phyloP scores from a whole-genome alignment of 306 rosid genomes.

The Betula pendula region DNA sequence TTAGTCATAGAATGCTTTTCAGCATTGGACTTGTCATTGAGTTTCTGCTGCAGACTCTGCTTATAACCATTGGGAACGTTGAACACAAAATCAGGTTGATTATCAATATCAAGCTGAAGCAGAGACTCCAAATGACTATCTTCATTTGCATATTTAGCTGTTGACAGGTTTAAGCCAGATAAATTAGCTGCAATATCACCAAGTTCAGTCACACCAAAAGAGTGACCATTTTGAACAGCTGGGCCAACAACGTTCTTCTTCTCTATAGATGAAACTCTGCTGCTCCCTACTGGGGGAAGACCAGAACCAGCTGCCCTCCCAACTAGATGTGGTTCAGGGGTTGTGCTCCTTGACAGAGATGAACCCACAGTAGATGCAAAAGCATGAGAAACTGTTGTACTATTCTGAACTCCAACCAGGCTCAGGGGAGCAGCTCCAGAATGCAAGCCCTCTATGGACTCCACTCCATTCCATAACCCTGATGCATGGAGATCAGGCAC shows the following conservation, averaged over 20 bases:
- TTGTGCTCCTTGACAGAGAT: slow-evolving; percentile 63
- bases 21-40: slow-evolving; percentile 28
- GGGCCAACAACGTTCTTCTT: slow-evolving; percentile 47
- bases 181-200: slow-evolving; percentile 55
- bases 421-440: slow-evolving; percentile 53
- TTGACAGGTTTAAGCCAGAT: slow-evolving; percentile 65
- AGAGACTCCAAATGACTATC: slow-evolving; percentile 56
- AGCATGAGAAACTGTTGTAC: slow-evolving; percentile 43
- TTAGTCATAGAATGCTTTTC: slow-evolving; percentile 20
- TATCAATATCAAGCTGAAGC: slow-evolving; percentile 54
- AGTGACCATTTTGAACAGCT: slow-evolving; percentile 48
- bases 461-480: slow-evolving; percentile 44
- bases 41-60: slow-evolving; percentile 38
- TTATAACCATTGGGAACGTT: slow-evolving; percentile 40
- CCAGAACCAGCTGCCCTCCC: slow-evolving; percentile 64
- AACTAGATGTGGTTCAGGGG: slow-evolving; percentile 72
- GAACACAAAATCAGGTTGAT: slow-evolving; percentile 49
- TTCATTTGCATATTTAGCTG: slow-evolving; percentile 58
- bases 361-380: slow-evolving; percentile 60
- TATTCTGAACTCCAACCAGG: slow-evolving; percentile 60
- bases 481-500: slow-evolving; percentile 41
- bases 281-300: slow-evolving; percentile 64
- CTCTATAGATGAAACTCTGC: slow-evolving; percentile 51
- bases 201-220: slow-evolving; percentile 58
- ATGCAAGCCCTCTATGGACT: slow-evolving; percentile 57